A percentile compares a stretch with the other conserved stretches of the same genome.
phyloP scores from a whole-genome alignment of 2,329 filamentous ascomycete genomes.

The Eurotiales sp. region DNA sequence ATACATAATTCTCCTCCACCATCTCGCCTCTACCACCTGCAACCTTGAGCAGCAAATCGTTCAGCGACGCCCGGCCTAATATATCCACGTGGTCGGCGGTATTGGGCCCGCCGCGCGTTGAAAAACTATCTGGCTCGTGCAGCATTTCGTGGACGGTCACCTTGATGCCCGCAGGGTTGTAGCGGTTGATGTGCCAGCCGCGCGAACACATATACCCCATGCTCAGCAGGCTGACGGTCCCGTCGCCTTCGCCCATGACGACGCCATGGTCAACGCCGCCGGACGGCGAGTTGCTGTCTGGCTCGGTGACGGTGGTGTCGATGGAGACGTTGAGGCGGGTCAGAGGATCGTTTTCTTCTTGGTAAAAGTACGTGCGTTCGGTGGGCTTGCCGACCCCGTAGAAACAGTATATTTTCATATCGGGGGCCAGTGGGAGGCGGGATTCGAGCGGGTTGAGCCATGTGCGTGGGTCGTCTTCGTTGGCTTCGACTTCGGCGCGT shows the following conservation, averaged over 20 bases:
- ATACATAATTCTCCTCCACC: constrained; percentile 73
- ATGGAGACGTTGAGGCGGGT: constrained; percentile 55
- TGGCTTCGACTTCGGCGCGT: constrained; percentile 71
- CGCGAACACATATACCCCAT: constrained; percentile 95
- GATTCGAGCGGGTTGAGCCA: constrained; percentile 98
- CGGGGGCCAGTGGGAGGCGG: constrained; percentile 78
- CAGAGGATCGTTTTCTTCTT: constrained; percentile 62
- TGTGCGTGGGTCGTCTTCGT: constrained; percentile 71
- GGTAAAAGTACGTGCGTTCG: constrained; percentile 89
- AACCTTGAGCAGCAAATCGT: constrained; percentile 83
- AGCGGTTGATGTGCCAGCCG: constrained; percentile 89
- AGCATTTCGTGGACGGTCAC: constrained; percentile 92
- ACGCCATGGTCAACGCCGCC: constrained; percentile 72
- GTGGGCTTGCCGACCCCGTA: constrained; percentile 92
- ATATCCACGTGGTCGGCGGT: constrained; percentile 96
- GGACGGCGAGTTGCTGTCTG: constrained; percentile 32
- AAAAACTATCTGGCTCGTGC: constrained; percentile 91
- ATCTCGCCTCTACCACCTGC: constrained; percentile 78
- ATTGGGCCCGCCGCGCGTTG: constrained; percentile 67
- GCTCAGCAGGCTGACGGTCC: constrained; percentile 89
- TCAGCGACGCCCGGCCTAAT: constrained; percentile 78
- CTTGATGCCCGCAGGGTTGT: constrained; percentile 79
- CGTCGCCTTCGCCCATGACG: constrained; percentile 93
- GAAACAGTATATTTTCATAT: constrained; percentile 94
- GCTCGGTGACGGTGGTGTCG: constrained; percentile 47